Base-by-base conservation (phyloP, 1,284 basidiomycete species). In the Irpex rosettiformis region DNA sequence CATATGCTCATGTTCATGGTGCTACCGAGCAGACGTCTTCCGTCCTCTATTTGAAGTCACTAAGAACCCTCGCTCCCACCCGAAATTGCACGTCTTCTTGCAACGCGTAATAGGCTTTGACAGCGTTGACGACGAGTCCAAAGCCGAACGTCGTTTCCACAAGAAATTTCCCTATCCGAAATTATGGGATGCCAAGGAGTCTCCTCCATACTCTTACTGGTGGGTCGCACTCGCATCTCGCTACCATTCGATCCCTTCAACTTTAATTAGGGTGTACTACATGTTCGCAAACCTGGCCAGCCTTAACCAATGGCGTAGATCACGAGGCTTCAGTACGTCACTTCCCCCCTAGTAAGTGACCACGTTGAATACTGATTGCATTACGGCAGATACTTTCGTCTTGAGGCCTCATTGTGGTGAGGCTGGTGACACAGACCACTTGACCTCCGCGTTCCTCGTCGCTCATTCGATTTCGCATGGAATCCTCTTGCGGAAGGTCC, bases 381-480 rank as follows among this genome's bases (percentile, higher is more conserved):
- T 52, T 49, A 3, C 55, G 59, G 11, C 64, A 96, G 94, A 89
- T 71, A 99, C 96, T 0, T 96, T 99, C 70, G 96, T 98, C 40
- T 85, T 99, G 59, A 89, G 97, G 43, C 97, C 97, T 0, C 97
- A 99, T 73, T 93, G 93, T 25, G 97, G 97, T 57, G 97, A 99
- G 78, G 97, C 97, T 1, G 97, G 97, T 43, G 97, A 99, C 71
- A 94, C 97, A 0, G 96, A 99, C 72, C 97, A 99, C 73, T 83
- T 99, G 21, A 94, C 96, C 0, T 93, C 96, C 0, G 92, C 96
- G 1, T 99, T 94, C 83, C 82, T 99, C 25, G 95, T 94, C 0
- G 91, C 96, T 3, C 96, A 99, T 71, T 98, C 96, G 0, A 99
- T 99, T 72, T 98, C 96, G 13, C 97, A 99, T 71, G 97, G 97